These are phyloP conservation scores for Chenopodium quinoa DNA, from an alignment of 148 eudicot species.

Conservation along the genomic window DNA sequence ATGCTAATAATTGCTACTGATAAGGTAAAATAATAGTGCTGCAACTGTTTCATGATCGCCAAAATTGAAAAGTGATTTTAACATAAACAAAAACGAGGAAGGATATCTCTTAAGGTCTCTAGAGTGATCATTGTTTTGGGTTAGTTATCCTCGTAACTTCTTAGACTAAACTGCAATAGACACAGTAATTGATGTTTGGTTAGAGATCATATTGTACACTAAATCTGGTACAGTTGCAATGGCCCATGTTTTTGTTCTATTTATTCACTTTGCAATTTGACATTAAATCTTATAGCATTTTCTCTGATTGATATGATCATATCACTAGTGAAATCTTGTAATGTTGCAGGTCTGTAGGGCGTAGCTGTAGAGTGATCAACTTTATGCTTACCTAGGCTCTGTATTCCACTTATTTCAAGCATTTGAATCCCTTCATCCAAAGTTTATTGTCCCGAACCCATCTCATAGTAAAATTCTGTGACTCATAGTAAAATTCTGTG, in stretches of 20 bases:
- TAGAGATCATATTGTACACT: neutral
- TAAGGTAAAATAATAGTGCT: too few species aligned
- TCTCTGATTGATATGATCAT: neutral
- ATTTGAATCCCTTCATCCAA: neutral
- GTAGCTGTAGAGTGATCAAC: neutral
- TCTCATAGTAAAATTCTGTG: too few species aligned
- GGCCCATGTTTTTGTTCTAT: neutral
- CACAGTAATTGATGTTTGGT: neutral
- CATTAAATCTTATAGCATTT: neutral
- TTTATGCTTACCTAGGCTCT: neutral
- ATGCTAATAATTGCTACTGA: too few species aligned
- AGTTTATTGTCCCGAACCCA: too few species aligned
- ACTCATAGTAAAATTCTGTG: too few species aligned
- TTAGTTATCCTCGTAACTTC: neutral
- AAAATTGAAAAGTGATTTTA: too few species aligned
- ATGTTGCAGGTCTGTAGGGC: neutral
- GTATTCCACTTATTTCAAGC: neutral
- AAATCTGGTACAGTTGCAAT: neutral
- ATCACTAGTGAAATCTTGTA: neutral
- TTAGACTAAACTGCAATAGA: neutral
- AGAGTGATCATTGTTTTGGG: neutral
- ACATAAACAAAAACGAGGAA: too few species aligned
- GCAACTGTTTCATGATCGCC: too few species aligned
- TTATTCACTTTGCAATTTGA: neutral
- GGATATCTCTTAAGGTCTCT: neutral